Conservation (phyloP, 2,329 filamentous ascomycete species). For the Grosmannia clavigera region DNA sequence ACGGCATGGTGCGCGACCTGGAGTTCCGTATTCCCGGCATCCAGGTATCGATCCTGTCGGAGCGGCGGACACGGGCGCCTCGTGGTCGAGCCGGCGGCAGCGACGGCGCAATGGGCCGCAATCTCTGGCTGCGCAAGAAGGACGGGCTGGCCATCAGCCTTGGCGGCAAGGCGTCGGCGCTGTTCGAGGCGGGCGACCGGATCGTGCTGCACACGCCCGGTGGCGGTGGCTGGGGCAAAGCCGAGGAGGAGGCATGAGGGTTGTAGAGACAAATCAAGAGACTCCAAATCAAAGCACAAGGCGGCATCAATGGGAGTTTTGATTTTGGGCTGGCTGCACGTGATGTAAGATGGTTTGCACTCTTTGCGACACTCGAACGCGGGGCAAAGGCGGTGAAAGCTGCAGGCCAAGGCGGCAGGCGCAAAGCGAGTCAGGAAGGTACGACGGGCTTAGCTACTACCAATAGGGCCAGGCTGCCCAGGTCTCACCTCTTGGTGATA, state of each 20-base stretch:
- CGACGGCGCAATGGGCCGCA: conserved; percentile 7
- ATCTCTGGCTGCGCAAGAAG: not conserved
- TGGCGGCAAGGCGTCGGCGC: not conserved
- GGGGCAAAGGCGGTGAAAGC: not conserved
- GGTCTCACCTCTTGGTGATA: not conserved
- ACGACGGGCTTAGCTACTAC: not conserved
- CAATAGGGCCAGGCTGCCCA: not conserved
- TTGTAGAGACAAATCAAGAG: not conserved
- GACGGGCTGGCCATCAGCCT: not conserved
- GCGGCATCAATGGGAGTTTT: not conserved
- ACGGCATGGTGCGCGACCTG: conserved; percentile 21
- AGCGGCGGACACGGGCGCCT: conserved; percentile 19
- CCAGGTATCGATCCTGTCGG: conserved; percentile 22
- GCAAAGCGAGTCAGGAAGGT: not conserved
- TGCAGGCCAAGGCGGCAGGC: not conserved
- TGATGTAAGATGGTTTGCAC: no score
- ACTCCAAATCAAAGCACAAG: no score
- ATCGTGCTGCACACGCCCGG: not conserved
- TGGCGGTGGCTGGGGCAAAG: not conserved
- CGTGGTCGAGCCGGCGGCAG: conserved; percentile 22
- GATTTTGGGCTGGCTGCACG: not conserved
- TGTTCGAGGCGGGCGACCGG: not conserved
- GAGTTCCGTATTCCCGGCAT: conserved; percentile 19
- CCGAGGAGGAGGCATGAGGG: not conserved
- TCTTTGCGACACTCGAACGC: not conserved